Evolutionary conservation across 768 basidiomycete species (phyloP).

Genomic region (Lentinula edodes): DNA sequence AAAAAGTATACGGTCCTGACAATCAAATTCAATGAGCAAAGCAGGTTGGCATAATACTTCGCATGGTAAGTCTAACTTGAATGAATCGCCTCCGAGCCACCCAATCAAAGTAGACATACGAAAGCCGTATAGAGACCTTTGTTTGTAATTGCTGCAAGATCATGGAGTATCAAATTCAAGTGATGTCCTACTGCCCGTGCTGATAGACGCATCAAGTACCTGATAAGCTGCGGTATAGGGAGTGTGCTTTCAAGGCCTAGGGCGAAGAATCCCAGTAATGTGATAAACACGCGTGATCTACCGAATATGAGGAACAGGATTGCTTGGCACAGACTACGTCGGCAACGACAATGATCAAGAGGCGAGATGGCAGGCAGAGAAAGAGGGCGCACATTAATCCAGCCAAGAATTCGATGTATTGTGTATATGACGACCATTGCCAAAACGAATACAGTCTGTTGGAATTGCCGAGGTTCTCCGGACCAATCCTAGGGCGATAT

Average conservation of each 20-base stretch:
- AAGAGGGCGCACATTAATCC: slow-evolving; percentile 56
- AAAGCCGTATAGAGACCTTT: slow-evolving; percentile 79
- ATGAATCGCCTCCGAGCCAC: slow-evolving; percentile 80
- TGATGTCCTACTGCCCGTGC: not conserved
- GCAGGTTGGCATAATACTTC: slow-evolving; percentile 1
- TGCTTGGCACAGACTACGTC: slow-evolving; percentile 52
- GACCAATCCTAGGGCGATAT: slow-evolving; percentile 56
- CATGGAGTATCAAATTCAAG: slow-evolving; percentile 19
- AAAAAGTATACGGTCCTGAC: slow-evolving; percentile 78
- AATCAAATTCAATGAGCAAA: not conserved
- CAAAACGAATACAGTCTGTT: slow-evolving; percentile 71
- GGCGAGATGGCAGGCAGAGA: not conserved
- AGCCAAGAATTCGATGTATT: slow-evolving; percentile 80
- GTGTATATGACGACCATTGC: slow-evolving; percentile 77
- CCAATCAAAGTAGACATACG: slow-evolving; percentile 76
- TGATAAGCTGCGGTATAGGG: slow-evolving; percentile 81
- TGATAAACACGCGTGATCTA: slow-evolving; percentile 52
- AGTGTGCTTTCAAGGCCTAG: slow-evolving; percentile 81
- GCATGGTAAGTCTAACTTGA: slow-evolving; percentile 52
- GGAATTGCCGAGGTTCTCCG: slow-evolving; percentile 55
- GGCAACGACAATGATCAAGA: not conserved
- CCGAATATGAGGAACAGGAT: slow-evolving; percentile 75
- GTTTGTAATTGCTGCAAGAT: slow-evolving; percentile 62
- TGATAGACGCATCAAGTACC: slow-evolving; percentile 31
- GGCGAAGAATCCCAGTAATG: slow-evolving; percentile 67